Evolutionary conservation across 352 stramenopile genomes (phyloP), one percentile per base, ranked within the genome.

Genomic region (Phytophthora meadii): DNA sequence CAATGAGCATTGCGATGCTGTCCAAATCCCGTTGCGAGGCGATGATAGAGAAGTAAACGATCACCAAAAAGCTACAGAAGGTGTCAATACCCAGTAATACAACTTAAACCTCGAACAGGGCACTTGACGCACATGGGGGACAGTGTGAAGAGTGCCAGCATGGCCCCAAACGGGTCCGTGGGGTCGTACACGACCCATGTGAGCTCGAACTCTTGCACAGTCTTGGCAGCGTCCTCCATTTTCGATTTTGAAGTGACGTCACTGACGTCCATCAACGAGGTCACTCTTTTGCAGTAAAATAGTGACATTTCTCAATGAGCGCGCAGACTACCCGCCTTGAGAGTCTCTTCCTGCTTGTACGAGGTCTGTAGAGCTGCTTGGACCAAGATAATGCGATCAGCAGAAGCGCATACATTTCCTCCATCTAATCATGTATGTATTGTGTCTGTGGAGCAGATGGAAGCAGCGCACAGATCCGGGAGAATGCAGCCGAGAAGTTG

Each of bases 151-250:
- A 95, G 80, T 54, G 88, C 88, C 36, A 94, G 64, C 32, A 90
- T 24, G 17, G 68, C 69, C 17, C 88, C 88, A 15, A 91, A 70
- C 8, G 84, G 82, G 49, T 95, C 88, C 19, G 63, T 65, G 6
- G 81, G 77, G 54, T 95, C 83, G 63, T 95, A 95, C 25, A 91
- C 79, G 44, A 95, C 88, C 84, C 84, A 93, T 41, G 86, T 93
- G 70, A 88, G 81, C 76, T 93, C 82, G 56, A 94, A 93, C 54
- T 85, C 79, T 61, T 90, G 79, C 32, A 90, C 65, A 59, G 61
- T 47, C 49, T 65, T 68, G 25, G 37, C 44, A 15, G 46, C 61
- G 2, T 59, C 57, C 56, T 66, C 68, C 28, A 14, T 36, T 15
- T 54, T 40, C 22, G 40, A 51, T 58, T 19, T 14, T 22, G 30